Evolutionary conservation across 352 stramenopile species (phyloP).

Genomic region (Globisporangium paroecandrum): DNA sequence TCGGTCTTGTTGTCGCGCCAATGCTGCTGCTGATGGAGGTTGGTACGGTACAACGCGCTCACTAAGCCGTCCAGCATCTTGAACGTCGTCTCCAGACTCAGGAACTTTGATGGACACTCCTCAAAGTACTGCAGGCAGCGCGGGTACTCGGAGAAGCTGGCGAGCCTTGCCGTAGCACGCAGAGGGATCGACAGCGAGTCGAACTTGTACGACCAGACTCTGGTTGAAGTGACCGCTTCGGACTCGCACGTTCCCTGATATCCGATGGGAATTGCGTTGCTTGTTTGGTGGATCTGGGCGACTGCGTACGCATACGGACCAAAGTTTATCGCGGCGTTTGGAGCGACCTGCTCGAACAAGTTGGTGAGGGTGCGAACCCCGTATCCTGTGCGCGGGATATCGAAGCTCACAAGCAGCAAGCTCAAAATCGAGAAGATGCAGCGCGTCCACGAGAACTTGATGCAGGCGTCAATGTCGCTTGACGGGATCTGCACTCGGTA

Average conservation of each 20-base stretch:
- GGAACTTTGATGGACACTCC: conserved; percentile 4
- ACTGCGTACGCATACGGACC: conserved; percentile 41
- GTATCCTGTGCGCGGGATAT: conserved; percentile 50
- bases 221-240: conserved; percentile 4
- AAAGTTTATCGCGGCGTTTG: conserved; percentile 26
- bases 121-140: conserved; percentile 28
- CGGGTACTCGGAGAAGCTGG: conserved; percentile 28
- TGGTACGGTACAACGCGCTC: neutral
- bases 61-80: conserved; percentile 37
- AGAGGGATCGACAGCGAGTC: conserved; percentile 27
- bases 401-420: conserved; percentile 32
- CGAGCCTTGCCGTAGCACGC: conserved; percentile 17
- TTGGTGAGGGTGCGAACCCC: conserved; percentile 17
- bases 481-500: neutral
- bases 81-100: conserved; percentile 27
- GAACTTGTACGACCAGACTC: conserved; percentile 31
- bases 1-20: too few relatives aligned
- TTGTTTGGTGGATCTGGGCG: conserved; percentile 20
- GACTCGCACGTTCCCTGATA: conserved; percentile 11
- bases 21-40: neutral
- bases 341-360: conserved; percentile 20
- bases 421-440: conserved; percentile 31
- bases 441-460: conserved; percentile 9
- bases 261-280: neutral
- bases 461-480: neutral